Base-by-base conservation (phyloP, 2,329 filamentous ascomycete genomes). In the Penicillium expansum region DNA sequence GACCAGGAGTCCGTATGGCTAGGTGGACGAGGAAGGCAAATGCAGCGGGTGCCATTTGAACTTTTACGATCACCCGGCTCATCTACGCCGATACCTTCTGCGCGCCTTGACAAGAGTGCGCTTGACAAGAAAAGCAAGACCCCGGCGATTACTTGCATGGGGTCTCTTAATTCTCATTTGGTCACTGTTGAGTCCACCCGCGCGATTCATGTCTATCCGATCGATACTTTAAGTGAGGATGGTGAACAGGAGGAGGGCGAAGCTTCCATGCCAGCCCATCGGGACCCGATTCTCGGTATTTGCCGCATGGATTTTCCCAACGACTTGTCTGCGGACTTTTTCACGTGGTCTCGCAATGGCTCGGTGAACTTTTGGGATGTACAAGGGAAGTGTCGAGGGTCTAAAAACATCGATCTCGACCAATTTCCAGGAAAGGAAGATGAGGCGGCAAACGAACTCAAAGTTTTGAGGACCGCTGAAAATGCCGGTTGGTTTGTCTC, bases 281-380 rank as follows among this genome's bases (percentile, higher is more conserved):
- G 79, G 44, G 82, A 83, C 58, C 76, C 83, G 22, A 81, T 87
- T 5, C 74, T 92, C 41, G 94, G 94, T 14, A 86, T 97, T 1
- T 83, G 86, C 51, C 74, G 86, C 0, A 76, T 97, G 5, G 73
- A 80, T 3, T 77, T 78, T 22, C 80, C 84, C 0, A 89, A 90
- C 57, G 71, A 78, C 5, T 75, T 85, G 24, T 80, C 83, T 22
- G 87, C 91, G 0, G 83, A 87, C 9, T 97, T 97, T 68, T 87
- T 92, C 62, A 97, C 92, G 0, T 99, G 92, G 90, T 92, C 93
- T 2, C 85, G 83, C 22, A 86, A 87, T 50, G 94, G 94, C 5
- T 86, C 83, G 16, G 83, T 97, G 49, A 84, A 90, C 24, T 89
- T 96, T 64, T 99, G 94, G 94, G 84, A 86, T 64, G 72, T 86